Evolutionary conservation across 371 early-diverging fungal species (phyloP), one percentile per base, ranked within the genome.

Genomic region (Circinella umbellata): DNA sequence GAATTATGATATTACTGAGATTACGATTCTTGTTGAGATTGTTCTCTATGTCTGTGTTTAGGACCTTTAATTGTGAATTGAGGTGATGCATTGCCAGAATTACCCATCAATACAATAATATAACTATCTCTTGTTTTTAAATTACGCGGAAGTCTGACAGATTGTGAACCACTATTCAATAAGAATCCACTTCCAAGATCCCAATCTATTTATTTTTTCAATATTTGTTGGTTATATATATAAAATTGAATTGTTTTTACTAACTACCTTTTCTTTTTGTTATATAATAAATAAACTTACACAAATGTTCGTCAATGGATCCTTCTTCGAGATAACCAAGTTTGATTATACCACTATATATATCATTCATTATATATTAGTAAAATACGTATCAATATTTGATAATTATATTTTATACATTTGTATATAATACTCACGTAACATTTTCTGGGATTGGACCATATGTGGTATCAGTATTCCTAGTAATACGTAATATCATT

Each of bases 41-140:
- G 42, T 42, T 42, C 42, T 42, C 11, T 6, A 6, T 42, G 42
- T 42, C 3, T 3, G 42, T 42, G 42, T 9, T 6, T 11, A 42
- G 42, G 11, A 42, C 54, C 46, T 15, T 57, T 51, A 42, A 84
- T 81, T 10, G 73, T 75, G 51, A 84, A 84, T 65, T 70, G 51
- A 7, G 74, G 73, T n/a, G 84, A 84, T 27, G 80, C 79, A 39
- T 84, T 84, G 47, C 84, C 84, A 54, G 82, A 81, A 37, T 84
- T 73, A 42, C 84, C 84, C 73, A 84, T 74, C 15, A 84, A 70
- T 15, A 84, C 78, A 38, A 84, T 68, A 60, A 84, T 84, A 42
- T 84, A 84, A 39, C 63, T 57, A 27, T 37, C 46, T 18, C 63
- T 75, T 34, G 84, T 76, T n/a, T 57, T 37, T 18, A 84, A 73